Base-by-base conservation (phyloP, 2,329 filamentous ascomycete genomes). In the Cladosporium sp. region DNA sequence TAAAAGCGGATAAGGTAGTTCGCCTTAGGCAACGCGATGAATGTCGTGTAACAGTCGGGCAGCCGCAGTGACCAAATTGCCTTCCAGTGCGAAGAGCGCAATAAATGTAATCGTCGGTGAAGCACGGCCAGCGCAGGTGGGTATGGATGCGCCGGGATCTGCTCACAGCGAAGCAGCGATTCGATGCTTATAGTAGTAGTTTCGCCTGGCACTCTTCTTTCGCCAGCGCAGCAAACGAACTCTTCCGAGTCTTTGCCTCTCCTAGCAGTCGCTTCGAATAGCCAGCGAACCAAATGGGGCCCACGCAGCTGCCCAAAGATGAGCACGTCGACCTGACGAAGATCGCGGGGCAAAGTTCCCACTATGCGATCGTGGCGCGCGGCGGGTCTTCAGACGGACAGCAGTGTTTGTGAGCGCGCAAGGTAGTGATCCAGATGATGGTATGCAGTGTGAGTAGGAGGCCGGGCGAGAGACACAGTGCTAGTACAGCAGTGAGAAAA, bases 41-140 rank as follows among this genome's bases (percentile, higher is more conserved):
- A 41, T 26, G 47, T 52, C n/a, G 47, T 62, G 59, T 15, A 36
- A 62, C 44, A 38, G 21, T 52, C 28, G 44, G 30, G 30, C 47
- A 52, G 59, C 21, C 28, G 38, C 34, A 58, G 55, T 24, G 26
- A 30, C 12, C 28, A 10, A 3, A 6, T 8, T n/a, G 28, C 10
- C 52, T 34, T 14, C 28, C 7, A 55, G 30, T 55, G 18, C 26
- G 3, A 12, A 15, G 14, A 21, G 41, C 30, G 28, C 28, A 55
- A 55, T 55, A 4, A 32, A 55, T 32, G 52, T 36, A 52, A 62
- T 34, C 44, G 61, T 64, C 61, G 61, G 61, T 64, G 61, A 64
- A 57, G 61, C 34, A 52, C 28, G 51, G 36, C 61, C 51, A 64
- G 51, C 51, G 49, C 47, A 64, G 47, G 61, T 32, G 49, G 26